Percentiles rank a stretch among this genome's conserved stretches.
These are phyloP conservation scores for Zygoascus tannicola DNA, from an alignment of 805 yeast genomes.

Conservation along the genomic window DNA sequence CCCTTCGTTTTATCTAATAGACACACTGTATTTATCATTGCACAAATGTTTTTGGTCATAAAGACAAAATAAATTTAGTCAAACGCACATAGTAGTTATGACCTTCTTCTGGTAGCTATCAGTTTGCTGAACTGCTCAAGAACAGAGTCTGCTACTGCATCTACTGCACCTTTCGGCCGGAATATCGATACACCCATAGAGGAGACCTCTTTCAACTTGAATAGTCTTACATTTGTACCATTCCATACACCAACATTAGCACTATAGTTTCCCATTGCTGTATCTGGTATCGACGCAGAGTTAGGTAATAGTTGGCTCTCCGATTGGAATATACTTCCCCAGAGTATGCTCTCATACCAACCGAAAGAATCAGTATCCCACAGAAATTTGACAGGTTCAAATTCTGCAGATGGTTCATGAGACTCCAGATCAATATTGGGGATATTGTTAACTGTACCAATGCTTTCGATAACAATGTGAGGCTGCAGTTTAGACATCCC, in stretches of 20 bases:
- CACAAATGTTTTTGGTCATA: no score
- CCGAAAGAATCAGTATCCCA: conserved; percentile 63
- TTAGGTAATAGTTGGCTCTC: conserved; percentile 11
- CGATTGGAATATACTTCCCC: conserved; percentile 43
- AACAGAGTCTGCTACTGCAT: conserved; percentile 40
- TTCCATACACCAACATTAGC: conserved; percentile 42
- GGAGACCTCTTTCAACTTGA: conserved; percentile 37
- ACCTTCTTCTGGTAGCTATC: conserved; percentile 1
- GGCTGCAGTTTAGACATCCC: conserved; percentile 13
- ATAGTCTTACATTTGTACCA: conserved; percentile 40
- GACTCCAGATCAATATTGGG: conserved; percentile 12
- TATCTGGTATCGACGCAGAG: conserved; percentile 10
- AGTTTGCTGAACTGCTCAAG: conserved; percentile 33
- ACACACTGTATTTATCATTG: no score
- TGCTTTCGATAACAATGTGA: conserved; percentile 17
- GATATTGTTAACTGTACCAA: conserved; percentile 9
- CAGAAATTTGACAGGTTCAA: conserved; percentile 42
- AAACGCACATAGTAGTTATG: no score
- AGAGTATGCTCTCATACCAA: conserved; percentile 63
- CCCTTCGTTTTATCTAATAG: no score
- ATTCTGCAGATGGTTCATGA: conserved; percentile 20
- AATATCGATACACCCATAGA: conserved; percentile 33
- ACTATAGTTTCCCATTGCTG: conserved; percentile 15
- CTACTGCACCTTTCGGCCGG: conserved; percentile 37
- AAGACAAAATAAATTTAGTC: background rate